A percentile compares a stretch with the other conserved stretches of the same genome.
Conservation (phyloP, 2,329 filamentous ascomycete species). For the Aspergillus carbonarius region DNA sequence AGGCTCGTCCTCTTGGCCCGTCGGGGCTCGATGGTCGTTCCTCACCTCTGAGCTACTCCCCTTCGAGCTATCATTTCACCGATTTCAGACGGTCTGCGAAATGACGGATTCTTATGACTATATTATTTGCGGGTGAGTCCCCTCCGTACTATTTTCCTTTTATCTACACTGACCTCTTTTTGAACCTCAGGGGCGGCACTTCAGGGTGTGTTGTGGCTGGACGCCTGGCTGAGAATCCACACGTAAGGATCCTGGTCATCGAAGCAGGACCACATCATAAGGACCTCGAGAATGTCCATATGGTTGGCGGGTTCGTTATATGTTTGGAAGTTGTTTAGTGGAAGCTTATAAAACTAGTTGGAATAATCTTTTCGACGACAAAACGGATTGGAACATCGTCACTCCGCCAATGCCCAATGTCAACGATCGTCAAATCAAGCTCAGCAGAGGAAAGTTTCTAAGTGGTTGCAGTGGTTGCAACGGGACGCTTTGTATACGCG, state of each 20-base stretch:
- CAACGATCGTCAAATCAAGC: slow-evolving; percentile 42
- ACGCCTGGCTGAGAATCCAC: slow-evolving; percentile 47
- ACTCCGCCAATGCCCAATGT: slow-evolving; percentile 42
- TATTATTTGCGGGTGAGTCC: slow-evolving; percentile 31
- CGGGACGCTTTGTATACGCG: slow-evolving; percentile 46
- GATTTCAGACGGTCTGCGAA: neutral
- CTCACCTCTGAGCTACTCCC: neutral
- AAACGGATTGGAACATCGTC: slow-evolving; percentile 48
- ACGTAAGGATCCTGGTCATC: slow-evolving; percentile 45
- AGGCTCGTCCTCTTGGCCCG: neutral
- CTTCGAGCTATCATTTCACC: neutral
- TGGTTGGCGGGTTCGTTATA: slow-evolving; percentile 40
- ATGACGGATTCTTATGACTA: slow-evolving; percentile 25
- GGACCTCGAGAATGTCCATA: slow-evolving; percentile 48
- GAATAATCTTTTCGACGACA: slow-evolving; percentile 44
- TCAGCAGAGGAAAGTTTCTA: slow-evolving; percentile 46
- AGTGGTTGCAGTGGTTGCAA: slow-evolving; percentile 46
- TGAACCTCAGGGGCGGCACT: slow-evolving; percentile 43
- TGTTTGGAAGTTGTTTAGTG: too few species aligned
- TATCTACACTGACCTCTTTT: neutral
- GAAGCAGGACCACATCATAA: slow-evolving; percentile 50
- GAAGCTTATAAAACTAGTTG: slow-evolving; percentile 28
- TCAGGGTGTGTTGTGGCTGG: slow-evolving; percentile 51
- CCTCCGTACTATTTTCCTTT: neutral
- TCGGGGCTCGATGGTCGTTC: neutral